Evolutionary conservation across 2,329 filamentous ascomycete species (phyloP), one percentile per base, ranked within the genome.

Genomic region (Dothiorella sarmentorum): DNA sequence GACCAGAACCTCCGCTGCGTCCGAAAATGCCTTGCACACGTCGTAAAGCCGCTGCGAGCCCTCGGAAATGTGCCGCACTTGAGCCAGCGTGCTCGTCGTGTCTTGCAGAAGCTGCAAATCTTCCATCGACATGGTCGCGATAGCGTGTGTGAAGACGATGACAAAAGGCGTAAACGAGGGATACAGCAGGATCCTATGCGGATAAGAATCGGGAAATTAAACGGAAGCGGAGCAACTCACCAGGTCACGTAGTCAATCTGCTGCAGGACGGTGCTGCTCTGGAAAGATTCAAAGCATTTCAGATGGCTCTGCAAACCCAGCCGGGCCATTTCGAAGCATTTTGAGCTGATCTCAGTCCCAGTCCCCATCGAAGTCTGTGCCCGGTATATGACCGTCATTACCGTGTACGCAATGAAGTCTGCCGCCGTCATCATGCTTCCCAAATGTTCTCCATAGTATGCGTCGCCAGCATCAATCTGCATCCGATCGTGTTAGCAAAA

Each of bases 361-460:
- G 20, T 45, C 5, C 45, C 59, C 0, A 59, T 60, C 17, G 52
- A 53, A 7, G 62, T 60, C 33, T 63, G 62, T 0, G 62, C 62
- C 2, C 62, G 59, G 15, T 59, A 62, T 13, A 63, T 61, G 17
- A 56, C 52, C 1, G 62, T 63, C 9, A 63, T 27, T 10, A 60
- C 60, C 3, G 58, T 56, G 29, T 63, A 63, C 15, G 58, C 58
- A 20, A 63, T 60, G 26, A 61, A 61, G n/a, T 63, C 62, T 1
- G 60, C 56, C 5, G 49, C 49, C 5, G 40, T 33, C 5, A 40
- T 24, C 49, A 53, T 53, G 35, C 49, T 40, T 10, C 15, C 35
- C 15, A 53, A 24, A 15, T 53, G 49, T 22, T 40, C 49, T 20
- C 33, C 33, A 9, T 53, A 53, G 9, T 24, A 38, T 5, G 49